Base-by-base conservation (phyloP, 257 asterid genomes). In the Forsythia viridissima region DNA sequence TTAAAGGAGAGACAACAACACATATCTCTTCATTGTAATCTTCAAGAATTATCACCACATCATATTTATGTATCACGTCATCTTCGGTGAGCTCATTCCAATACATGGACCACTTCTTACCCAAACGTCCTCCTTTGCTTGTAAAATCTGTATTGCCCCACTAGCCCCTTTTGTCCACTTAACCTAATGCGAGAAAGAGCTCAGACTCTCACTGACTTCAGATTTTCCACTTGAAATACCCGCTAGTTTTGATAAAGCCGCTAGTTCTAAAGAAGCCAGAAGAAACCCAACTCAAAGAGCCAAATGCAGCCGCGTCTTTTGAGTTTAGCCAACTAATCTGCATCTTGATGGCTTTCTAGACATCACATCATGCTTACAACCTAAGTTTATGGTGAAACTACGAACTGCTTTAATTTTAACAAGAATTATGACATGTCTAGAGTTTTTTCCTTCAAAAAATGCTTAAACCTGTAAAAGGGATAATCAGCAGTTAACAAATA, bases 91-190 rank as follows among this genome's bases (percentile, higher is more conserved):
- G 75, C 83, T 74, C 91, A 30, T 91, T 79, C 97, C 97, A 93
- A 74, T 89, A 82, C 30, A 86, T 82, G 34, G 93, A 88, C 97
- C 97, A 90, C 81, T 93, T 87, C 79, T 82, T 77, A 79, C 84
- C 98, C 98, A 90, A 74, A 88, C 84, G 42, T 93, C 94, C n/a
- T 94, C 94, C 83, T 91, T 88, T 16, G 80, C 55, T 5, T 97
- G 95, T 59, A 80, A 85, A 51, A 93, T 84, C 61, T 85, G 89
- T 67, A 89, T 77, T 10, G 80, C 84, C 52, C 95, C 94, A 81
- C 83, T 80, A n/a, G 70, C 51, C 15, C 89, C 89, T 82, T 87
- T 90, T 46, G 24, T 79, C 84, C 89, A 89, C 84, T 81, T 85
- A 52, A 90, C 91, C 48, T 77, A 82, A 81, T 93, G 97, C 36